Percentiles rank a stretch among this genome's conserved stretches.
These are phyloP conservation scores for Austroboletus rostrupii DNA, from an alignment of 1,284 basidiomycete genomes.

Conservation along the genomic window DNA sequence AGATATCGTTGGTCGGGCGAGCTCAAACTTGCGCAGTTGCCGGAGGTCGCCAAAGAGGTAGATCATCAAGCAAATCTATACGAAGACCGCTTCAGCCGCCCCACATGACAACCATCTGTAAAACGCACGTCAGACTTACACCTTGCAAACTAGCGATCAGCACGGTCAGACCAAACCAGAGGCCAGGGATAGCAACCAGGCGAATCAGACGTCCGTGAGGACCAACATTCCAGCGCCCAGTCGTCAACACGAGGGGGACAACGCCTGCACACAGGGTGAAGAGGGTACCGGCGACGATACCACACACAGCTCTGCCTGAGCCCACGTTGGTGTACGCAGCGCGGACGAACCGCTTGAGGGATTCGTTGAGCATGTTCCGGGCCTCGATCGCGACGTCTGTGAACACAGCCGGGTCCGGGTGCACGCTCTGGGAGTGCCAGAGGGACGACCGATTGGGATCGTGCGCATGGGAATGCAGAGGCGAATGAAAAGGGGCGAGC, in stretches of 20 bases:
- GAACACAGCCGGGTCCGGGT: constrained; percentile 65
- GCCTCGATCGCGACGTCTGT: constrained; percentile 53
- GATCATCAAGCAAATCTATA: constrained; percentile 57
- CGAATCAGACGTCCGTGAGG: constrained; percentile 58
- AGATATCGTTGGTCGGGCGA: constrained; percentile 59
- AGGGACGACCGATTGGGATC: constrained; percentile 10
- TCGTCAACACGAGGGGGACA: constrained; percentile 26
- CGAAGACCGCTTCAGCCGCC: neutral
- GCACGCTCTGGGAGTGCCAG: constrained; percentile 32
- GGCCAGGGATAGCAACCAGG: constrained; percentile 57
- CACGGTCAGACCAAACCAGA: constrained; percentile 66
- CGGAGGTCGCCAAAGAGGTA: constrained; percentile 79
- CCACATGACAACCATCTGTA: neutral
- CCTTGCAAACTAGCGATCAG: constrained; percentile 64
- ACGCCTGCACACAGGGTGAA: constrained; percentile 37
- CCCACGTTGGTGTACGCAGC: constrained; percentile 74
- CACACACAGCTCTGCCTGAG: constrained; percentile 65
- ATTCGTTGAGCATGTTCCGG: constrained; percentile 56
- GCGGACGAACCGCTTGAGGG: constrained; percentile 62
- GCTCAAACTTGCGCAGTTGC: constrained; percentile 73
- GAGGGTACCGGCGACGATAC: constrained; percentile 55
- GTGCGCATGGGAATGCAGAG: constrained; percentile 23
- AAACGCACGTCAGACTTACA: constrained; percentile 28
- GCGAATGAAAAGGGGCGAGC: constrained; percentile 56
- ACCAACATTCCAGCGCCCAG: constrained; percentile 37